Base-by-base conservation (phyloP, 1,284 basidiomycete species). In the Cerioporus squamosus region DNA sequence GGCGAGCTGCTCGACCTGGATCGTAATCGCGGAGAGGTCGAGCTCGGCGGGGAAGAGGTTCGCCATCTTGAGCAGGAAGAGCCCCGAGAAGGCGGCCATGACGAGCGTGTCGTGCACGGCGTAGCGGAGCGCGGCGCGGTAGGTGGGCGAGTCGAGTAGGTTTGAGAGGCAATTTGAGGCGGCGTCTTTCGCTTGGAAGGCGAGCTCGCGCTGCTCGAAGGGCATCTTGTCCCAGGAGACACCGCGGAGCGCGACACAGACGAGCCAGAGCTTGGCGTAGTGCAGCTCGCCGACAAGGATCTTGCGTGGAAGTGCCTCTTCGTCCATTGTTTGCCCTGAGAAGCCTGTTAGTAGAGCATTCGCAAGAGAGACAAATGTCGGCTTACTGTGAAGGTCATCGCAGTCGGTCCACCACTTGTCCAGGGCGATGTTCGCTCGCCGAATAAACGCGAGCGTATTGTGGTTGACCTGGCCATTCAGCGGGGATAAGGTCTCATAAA, bases 141-240 rank as follows among this genome's bases (percentile, higher is more conserved):
- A 94, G 47, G 90, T 87, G 3, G 86, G 79, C 29, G 90, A 91
- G 59, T 84, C 86, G 62, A 95, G 79, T 72, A 94, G 92, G 59
- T 91, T 89, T 36, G 85, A 84, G 39, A 97, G 77, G 72, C 93
- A 95, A 55, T 87, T 88, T 51, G 90, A 86, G 2, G 95, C 95
- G 0, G 94, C 92, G 66, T 96, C 91, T 74, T 95, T 96, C 8
- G 94, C 95, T 68, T 95, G 91, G 79, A 97, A 95, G 7, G 95
- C 95, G 44, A 97, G 83, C 72, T 97, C 94, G 33, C 93, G 86
- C 72, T 97, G 95, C 70, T 96, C 95, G 59, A 92, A 93, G 1
- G 92, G 86, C 89, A 97, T 95, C 75, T 94, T 95, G 68, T 97
- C 94, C 91, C 94, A 97, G 10, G 91, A 87, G 40, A 90, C 91